phyloP scores from a whole-genome alignment of 2,329 filamentous ascomycete species.

The Monosporascus sp. region DNA sequence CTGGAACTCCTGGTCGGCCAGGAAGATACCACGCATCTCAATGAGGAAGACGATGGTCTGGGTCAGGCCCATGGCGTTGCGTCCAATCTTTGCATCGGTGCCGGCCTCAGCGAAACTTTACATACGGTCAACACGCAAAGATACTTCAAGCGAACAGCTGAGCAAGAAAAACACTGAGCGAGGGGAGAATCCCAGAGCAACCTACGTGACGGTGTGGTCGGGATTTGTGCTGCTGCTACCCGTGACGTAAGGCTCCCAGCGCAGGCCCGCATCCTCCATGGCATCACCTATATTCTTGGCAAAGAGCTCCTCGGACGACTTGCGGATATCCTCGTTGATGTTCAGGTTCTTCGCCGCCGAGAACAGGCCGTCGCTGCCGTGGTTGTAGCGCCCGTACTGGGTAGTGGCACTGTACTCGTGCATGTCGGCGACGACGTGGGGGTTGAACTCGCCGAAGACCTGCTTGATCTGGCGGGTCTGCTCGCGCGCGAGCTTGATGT shows the following conservation, averaged over 20 bases:
- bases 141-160: not conserved
- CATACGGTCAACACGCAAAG: slow-evolving; percentile 6
- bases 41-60: slow-evolving; percentile 20
- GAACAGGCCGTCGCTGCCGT: slow-evolving; percentile 25
- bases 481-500: slow-evolving; percentile 24
- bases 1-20: slow-evolving; percentile 23
- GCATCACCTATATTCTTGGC: slow-evolving; percentile 19
- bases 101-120: slow-evolving; percentile 17
- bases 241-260: slow-evolving; percentile 30
- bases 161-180: too few species aligned
- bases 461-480: slow-evolving; percentile 26
- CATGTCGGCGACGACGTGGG: slow-evolving; percentile 28
- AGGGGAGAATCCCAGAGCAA: too few species aligned
- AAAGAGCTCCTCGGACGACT: slow-evolving; percentile 22
- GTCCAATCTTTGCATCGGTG: slow-evolving; percentile 18
- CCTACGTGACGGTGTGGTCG: too few species aligned
- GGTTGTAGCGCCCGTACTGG: slow-evolving; percentile 21
- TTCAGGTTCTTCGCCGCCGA: slow-evolving; percentile 24
- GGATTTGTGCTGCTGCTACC: slow-evolving; percentile 1
- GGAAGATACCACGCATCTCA: slow-evolving; percentile 20
- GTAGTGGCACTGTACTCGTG: slow-evolving; percentile 26
- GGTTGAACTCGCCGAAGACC: slow-evolving; percentile 22
- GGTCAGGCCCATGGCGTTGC: slow-evolving; percentile 19
- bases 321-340: slow-evolving; percentile 23
- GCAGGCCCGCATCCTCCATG: slow-evolving; percentile 21